Percentiles rank a stretch among this genome's conserved stretches.
Evolutionary conservation across 2,329 filamentous ascomycete genomes (phyloP).

Genomic region (Cladosporium sp.): DNA sequence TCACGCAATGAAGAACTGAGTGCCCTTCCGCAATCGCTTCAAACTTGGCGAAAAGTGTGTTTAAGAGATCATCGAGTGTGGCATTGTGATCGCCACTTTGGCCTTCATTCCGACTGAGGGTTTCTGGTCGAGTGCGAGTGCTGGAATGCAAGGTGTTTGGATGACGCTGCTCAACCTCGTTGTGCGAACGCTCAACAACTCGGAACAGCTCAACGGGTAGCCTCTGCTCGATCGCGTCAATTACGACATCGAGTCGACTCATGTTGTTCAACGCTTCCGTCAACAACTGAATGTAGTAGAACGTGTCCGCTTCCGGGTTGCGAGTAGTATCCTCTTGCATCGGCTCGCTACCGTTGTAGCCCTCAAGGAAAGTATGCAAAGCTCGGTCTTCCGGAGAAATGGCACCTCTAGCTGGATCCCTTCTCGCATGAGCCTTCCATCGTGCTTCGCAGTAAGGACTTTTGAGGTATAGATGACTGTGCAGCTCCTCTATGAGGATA

Average conservation of each 20-base stretch:
- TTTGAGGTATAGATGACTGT: conserved; percentile 95
- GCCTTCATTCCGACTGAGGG: conserved; percentile 15
- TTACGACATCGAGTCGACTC: conserved; percentile 75
- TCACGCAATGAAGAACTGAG: conserved; percentile 86
- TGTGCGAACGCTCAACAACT: conserved; percentile 91
- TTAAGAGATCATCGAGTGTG: conserved; percentile 85
- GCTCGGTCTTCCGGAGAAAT: conserved; percentile 47
- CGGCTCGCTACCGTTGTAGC: conserved; percentile 49
- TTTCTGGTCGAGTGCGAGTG: conserved; percentile 18
- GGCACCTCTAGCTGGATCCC: conserved; percentile 30
- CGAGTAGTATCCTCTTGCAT: conserved; percentile 83
- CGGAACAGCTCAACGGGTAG: conserved; percentile 89
- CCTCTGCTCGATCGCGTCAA: conserved; percentile 87
- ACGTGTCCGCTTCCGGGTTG: conserved; percentile 93
- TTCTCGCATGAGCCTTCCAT: conserved; percentile 76
- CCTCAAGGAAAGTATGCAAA: conserved; percentile 54
- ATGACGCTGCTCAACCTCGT: conserved; percentile 87
- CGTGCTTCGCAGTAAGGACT: conserved; percentile 95
- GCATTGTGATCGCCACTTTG: conserved; percentile 48
- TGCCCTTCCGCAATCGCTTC: conserved; percentile 96
- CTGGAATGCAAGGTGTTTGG: conserved; percentile 65
- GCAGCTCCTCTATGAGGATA: conserved; percentile 92
- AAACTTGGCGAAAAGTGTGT: conserved; percentile 92
- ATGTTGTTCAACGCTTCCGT: conserved; percentile 89
- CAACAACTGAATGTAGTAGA: conserved; percentile 83